Evolutionary conservation across 2,329 filamentous ascomycete species (phyloP), one percentile per base, ranked within the genome.

Genomic region (Verticillium tricorpus): DNA sequence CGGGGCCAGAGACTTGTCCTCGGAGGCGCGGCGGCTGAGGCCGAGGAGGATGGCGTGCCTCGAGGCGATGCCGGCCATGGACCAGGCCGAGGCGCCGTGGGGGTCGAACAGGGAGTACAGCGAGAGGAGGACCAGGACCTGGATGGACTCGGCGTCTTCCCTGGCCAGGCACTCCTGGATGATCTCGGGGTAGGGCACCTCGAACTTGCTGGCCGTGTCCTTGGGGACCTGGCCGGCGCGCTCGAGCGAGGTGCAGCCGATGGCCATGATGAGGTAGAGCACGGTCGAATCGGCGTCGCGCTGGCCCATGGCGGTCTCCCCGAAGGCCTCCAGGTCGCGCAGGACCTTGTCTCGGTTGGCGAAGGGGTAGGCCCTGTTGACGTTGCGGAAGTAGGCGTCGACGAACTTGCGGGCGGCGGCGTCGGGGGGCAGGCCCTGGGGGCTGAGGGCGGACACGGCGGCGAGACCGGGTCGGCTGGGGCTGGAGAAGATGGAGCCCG

Each of bases 321-420:
- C 68, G 8, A 73, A 64, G 12, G 61, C 62, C 57, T 78, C 74
- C 6, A 78, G 67, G 25, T 76, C 70, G 9, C 67, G 65, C 1
- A 76, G 68, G 39, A 77, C 68, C 62, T 73, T 70, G 19, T 66
- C 63, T 50, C 74, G 71, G 62, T 80, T 73, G 32, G 80, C 71
- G 61, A 80, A 80, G 9, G 78, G 78, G 61, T 80, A 81, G 2
- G 77, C 77, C 5, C 77, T 71, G 62, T 80, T 76, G 31, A 80
- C 76, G 61, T 80, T 76, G 17, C 76, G 73, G 60, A 80, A 80
- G 67, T 80, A 81, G 17, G 78, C 78, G 58, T 79, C 74, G 9
- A 77, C 73, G 28, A 77, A 77, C 19, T 68, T 69, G 12, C 71
- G 70, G 6, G 74, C 73, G 8, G 65, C 65, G 19, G 68, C 66